Evolutionary conservation across 345 rosid species (phyloP), one percentile per base, ranked within the genome.

Genomic region (Eucalyptus albens): DNA sequence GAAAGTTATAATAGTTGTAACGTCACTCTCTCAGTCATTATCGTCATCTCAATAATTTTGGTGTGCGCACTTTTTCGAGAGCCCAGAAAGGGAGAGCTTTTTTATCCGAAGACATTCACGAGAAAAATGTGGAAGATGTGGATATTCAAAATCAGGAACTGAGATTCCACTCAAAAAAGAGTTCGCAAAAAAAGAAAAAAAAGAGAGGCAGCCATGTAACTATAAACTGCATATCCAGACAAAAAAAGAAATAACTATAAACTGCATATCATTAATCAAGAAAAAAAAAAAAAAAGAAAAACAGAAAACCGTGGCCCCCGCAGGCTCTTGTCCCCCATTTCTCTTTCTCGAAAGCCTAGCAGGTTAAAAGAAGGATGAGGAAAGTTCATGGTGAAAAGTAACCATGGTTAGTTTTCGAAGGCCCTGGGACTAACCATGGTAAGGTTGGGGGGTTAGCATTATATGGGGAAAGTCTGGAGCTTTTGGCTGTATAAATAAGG

Each of bases 41-140:
- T 72, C 45, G 0, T 4, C 4, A 10, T 72, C 7, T 12, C 26
- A 37, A 19, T 37, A 2, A 37, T 37, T 19, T 1, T 0, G 27
- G 22, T 10, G 5, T 37, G 26, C 7, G 3, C 27, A 72, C 15
- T 37, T 17, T 72, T 72, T 19, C 1, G 3, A 21, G 8, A 2
- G 27, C 26, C 3, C 15, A 9, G 11, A 33, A 72, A 19, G 45
- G 2, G 4, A 5, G 26, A 37, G 45, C 14, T 40, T 19, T 2
- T 19, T 72, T 72, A 37, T 72, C 45, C 82, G 0, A 0, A 72
- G 45, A 37, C 45, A 72, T 37, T 37, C 82, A 72, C 45, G 8
- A 37, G 82, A 72, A 37, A 72, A 72, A 72, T 72, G 82, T 72
- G 82, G 15, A 3, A 19, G 42, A 72, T 72, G 27, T 3, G 45